Conservation (phyloP, 306 rosid genomes). For the Prunus mira region DNA sequence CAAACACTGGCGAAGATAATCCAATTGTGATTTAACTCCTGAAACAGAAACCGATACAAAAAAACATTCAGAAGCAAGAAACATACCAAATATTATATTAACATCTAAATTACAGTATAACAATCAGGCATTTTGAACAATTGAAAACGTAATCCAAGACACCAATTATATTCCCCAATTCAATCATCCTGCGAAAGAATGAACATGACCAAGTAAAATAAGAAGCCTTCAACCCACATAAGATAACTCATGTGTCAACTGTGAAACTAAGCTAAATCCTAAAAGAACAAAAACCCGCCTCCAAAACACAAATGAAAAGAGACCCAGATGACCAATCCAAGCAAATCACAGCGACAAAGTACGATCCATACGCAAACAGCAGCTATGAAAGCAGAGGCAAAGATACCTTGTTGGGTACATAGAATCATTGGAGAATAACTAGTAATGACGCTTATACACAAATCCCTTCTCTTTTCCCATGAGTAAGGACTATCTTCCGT, state of each 20-base stretch:
- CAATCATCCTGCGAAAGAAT: background rate
- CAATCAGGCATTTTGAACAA: conserved; percentile 19
- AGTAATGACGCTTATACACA: conserved; percentile 79
- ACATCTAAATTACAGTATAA: background rate
- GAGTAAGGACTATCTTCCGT: conserved; percentile 81
- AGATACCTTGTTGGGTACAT: conserved; percentile 87
- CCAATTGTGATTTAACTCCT: conserved; percentile 86
- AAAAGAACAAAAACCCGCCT: conserved; percentile 30
- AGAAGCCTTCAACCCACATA: conserved; percentile 16
- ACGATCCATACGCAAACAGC: conserved; percentile 23
- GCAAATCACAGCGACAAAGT: conserved; percentile 27
- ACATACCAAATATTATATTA: background rate
- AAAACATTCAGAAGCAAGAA: conserved; percentile 8
- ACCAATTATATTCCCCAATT: background rate
- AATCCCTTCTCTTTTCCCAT: conserved; percentile 92
- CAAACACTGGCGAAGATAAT: conserved; percentile 85
- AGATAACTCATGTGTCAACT: background rate
- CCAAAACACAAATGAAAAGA: conserved; percentile 25
- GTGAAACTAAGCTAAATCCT: conserved; percentile 22
- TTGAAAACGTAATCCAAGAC: conserved; percentile 11
- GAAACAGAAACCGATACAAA: conserved; percentile 24
- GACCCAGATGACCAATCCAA: conserved; percentile 37
- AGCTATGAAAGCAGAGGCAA: background rate
- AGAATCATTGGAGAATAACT: conserved; percentile 84
- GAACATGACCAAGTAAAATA: conserved; percentile 12